These are phyloP conservation scores for Leptoxyphium fumago DNA, from an alignment of 2,329 filamentous ascomycete species.

Conservation along the genomic window DNA sequence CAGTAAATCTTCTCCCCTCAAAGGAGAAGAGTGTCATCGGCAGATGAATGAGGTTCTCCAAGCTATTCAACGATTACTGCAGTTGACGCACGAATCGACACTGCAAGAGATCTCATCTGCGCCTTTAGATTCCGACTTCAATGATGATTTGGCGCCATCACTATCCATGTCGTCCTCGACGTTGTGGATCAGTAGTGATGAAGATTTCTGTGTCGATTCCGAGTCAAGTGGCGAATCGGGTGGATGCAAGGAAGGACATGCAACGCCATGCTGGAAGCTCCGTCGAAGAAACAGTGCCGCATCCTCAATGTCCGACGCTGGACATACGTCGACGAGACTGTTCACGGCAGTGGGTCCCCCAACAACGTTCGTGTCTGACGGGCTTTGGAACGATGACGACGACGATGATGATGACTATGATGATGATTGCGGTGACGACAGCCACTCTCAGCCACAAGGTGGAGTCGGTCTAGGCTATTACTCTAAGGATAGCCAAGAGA, in stretches of 20 bases:
- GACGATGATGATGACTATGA: background rate
- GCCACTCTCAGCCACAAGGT: background rate
- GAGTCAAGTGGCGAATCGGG: background rate
- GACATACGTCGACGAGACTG: background rate
- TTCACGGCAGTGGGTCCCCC: background rate
- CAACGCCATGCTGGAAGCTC: background rate
- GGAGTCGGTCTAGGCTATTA: background rate
- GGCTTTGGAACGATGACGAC: background rate
- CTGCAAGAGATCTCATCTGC: background rate
- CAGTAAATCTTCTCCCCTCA: background rate
- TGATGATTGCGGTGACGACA: background rate
- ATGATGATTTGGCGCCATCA: background rate
- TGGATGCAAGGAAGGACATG: background rate
- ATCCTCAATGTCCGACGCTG: constrained; percentile 3
- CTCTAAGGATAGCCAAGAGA: background rate
- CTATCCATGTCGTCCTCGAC: background rate
- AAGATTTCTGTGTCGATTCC: background rate
- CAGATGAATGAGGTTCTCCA: background rate
- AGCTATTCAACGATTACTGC: background rate
- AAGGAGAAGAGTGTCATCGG: background rate
- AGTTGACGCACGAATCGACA: background rate
- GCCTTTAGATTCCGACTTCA: background rate
- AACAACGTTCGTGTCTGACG: background rate
- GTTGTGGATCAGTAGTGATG: background rate
- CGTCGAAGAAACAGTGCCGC: background rate